Base-by-base conservation (phyloP, 495 filamentous ascomycete species). In the Penicillium atrosanguineum region DNA sequence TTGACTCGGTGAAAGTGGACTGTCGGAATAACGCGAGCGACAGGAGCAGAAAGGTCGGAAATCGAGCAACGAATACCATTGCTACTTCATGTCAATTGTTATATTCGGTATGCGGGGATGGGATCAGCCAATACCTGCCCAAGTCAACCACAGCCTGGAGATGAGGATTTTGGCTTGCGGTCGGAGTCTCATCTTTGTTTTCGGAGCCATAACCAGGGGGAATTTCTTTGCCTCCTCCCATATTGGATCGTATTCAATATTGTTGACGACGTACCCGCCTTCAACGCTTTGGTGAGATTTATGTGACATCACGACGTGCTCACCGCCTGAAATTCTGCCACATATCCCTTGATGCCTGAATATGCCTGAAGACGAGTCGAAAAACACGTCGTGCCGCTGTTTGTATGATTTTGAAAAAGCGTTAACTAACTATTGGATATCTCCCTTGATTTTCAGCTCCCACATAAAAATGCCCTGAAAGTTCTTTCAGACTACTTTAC, bases 51-150 rank as follows among this genome's bases (percentile, higher is more conserved):
- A 28, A 96, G 79, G 50, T 90, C 83, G 8, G 91, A 88, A 53
- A 97, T 90, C 8, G 88, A 93, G 75, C 95, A 95, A 41, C 92
- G 91, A 59, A 97, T 93, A 54, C 91, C 92, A 79, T 97, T 97
- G 74, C 92, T 95, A 34, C 31, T 11, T 12, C 31, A 15, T 34
- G 11, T 34, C 12, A 34, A 34, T 34, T 12, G n/a, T 44, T 15
- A 40, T 23, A 23, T 11, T 34, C 31, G 31, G 31, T 12, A 34
- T 15, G 11, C 31, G 38, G 38, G 16, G 19, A n/a, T 18, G 6
- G 38, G 16, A 40, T 37, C 28, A 19, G 18, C 23, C 23, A 21
- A 49, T 62, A 66, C 67, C 67, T 70, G 57, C 68, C 68, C 40
- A 70, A 37, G 44, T 70, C 68, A 1, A 70, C 57, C 29, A 70